Base-by-base conservation (phyloP, 805 yeast genomes). In the Tetrapisispora nanseiensis region DNA sequence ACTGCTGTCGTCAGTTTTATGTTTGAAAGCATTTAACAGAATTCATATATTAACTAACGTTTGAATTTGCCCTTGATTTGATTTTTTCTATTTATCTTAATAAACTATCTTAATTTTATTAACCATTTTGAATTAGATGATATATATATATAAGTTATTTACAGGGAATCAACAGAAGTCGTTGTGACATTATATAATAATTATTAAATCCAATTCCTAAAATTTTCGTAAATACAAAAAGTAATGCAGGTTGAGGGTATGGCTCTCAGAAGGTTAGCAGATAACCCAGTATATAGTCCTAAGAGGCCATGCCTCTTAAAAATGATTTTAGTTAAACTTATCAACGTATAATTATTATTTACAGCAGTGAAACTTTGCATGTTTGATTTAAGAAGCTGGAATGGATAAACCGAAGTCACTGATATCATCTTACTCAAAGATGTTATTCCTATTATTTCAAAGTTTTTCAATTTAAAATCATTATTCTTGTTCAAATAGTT, bases 211-310 rank as follows among this genome's bases (percentile, higher is more conserved):
- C 38, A 34, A 26, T 26, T 28, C 15, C 36, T 71, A 48, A 75
- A 66, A 31, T 72, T 68, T 57, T 92, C 98, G 55, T 92, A 92
- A 5, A 83, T 83, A 5, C 82, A 69, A 57, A 92, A 86, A 0
- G 97, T 92, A 11, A 89, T 74, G 56, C 95, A 84, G 4, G 97
- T 89, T 1, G 96, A 87, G 0, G 98, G 98, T 4, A 92, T 71
- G 1, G 90, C 95, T 37, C 97, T 68, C 1, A 84, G 45, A 15
- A 90, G 56, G 49, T 87, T 89, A 1, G 95, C 82, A 2, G 76
- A 63, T 15, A 92, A 61, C 0, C 98, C 98, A 50, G 82, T 80
- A 59, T 92, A 92, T 46, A 89, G 82, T 0, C 87, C 95, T 11
- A 53, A 47, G 4, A 75, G 10, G 0, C 92, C 90, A 43, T 79